Evolutionary conservation across 2,329 filamentous ascomycete species (phyloP).

Genomic region (Penicillium hordei): DNA sequence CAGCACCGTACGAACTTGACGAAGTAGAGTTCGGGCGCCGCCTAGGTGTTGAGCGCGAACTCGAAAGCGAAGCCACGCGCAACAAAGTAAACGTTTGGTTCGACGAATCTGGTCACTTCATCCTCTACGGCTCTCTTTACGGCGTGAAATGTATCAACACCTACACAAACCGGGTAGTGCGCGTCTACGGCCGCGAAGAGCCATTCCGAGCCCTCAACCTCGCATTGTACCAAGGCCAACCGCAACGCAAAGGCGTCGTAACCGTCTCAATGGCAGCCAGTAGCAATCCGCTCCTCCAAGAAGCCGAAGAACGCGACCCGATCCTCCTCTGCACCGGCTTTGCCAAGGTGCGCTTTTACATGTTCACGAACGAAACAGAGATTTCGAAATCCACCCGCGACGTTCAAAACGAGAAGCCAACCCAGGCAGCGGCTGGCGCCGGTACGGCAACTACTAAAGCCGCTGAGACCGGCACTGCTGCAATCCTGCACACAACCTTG

Average conservation of each 20-base stretch:
- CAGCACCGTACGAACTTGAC: conserved; percentile 75
- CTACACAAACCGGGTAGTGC: conserved; percentile 87
- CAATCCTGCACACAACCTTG: conserved; percentile 85
- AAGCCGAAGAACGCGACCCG: conserved; percentile 86
- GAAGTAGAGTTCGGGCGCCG: conserved; percentile 89
- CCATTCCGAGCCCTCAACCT: conserved; percentile 80
- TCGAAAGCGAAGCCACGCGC: conserved; percentile 68
- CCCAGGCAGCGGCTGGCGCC: conserved; percentile 54
- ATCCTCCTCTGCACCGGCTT: conserved; percentile 82
- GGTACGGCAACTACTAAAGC: conserved; percentile 57
- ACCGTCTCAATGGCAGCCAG: conserved; percentile 98
- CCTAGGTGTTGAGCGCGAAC: conserved; percentile 79
- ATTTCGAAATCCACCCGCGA: conserved; percentile 82
- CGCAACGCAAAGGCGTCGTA: conserved; percentile 87
- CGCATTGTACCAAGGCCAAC: conserved; percentile 88
- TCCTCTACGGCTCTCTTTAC: conserved; percentile 87
- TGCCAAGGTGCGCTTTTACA: conserved; percentile 90
- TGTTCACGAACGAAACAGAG: conserved; percentile 90
- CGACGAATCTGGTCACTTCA: conserved; percentile 93
- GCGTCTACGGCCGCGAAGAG: conserved; percentile 87
- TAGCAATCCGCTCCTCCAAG: conserved; percentile 85
- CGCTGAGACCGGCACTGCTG: conserved; percentile 72
- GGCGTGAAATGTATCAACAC: conserved; percentile 96
- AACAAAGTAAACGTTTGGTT: conserved; percentile 84
- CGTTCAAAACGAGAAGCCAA: conserved; percentile 91